Percentiles rank a stretch among this genome's conserved stretches.
These are phyloP conservation scores for Nakaseomyces delphensis DNA, from an alignment of 1,139 yeast genomes.

Conservation along the genomic window DNA sequence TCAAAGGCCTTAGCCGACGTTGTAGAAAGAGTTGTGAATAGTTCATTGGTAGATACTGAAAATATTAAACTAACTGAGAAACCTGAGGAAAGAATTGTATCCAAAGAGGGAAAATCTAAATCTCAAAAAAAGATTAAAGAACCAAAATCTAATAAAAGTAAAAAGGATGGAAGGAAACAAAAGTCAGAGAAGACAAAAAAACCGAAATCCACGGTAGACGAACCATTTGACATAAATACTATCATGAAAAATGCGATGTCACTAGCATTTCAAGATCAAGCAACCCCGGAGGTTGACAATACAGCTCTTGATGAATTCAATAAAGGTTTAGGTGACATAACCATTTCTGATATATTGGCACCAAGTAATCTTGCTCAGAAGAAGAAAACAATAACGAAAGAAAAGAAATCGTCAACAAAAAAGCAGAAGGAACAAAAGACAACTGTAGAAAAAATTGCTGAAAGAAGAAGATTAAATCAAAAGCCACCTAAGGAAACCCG, in stretches of 20 bases:
- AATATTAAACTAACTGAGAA: neutral
- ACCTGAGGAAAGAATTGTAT: neutral
- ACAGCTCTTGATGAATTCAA: constrained; percentile 48
- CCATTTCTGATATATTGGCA: constrained; percentile 32
- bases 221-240: constrained; percentile 49
- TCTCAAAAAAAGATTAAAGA: neutral
- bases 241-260: constrained; percentile 65
- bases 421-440: constrained; percentile 17
- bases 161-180: neutral
- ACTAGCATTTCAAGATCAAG: constrained; percentile 44
- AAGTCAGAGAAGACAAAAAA: constrained; percentile 5
- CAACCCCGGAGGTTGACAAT: constrained; percentile 19
- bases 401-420: constrained; percentile 24
- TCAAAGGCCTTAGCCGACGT: constrained; percentile 30
- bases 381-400: constrained; percentile 19
- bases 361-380: constrained; percentile 16
- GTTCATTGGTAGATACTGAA: constrained; percentile 17
- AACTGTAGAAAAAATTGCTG: neutral
- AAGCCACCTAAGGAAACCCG: neutral
- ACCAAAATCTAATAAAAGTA: neutral
- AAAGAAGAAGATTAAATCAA: neutral
- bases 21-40: constrained; percentile 30
- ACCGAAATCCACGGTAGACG: constrained; percentile 24
- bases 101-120: neutral
- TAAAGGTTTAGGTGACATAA: constrained; percentile 44